Conservation (phyloP, 1,284 basidiomycete species). For the Vanrija sp. region DNA sequence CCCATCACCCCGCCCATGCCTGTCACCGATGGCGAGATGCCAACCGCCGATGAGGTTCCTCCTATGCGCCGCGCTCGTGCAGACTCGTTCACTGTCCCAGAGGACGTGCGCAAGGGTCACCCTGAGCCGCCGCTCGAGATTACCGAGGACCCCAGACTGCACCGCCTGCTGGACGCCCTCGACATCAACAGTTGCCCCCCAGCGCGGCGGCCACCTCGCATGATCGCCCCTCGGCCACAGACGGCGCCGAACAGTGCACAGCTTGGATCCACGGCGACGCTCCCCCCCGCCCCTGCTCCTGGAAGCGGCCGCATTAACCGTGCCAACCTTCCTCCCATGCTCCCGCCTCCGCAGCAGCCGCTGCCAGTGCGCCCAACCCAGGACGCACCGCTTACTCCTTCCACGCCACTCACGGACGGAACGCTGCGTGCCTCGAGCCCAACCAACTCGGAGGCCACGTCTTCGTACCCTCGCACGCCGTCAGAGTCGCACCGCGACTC, state of each 20-base stretch:
- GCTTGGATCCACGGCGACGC: not conserved
- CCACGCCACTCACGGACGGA: conserved; percentile 12
- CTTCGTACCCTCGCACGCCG: conserved; percentile 29
- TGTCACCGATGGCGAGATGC: too few species aligned
- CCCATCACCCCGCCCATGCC: not conserved
- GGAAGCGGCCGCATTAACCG: not conserved
- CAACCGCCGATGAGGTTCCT: too few species aligned
- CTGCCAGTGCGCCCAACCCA: conserved; percentile 8
- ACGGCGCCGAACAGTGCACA: not conserved
- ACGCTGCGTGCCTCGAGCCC: conserved; percentile 21
- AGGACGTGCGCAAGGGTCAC: not conserved
- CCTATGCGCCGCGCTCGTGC: conserved; percentile 15
- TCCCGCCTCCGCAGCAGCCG: conserved; percentile 11
- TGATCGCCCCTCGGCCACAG: not conserved
- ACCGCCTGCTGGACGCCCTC: conserved; percentile 6
- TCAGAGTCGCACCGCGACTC: conserved; percentile 24
- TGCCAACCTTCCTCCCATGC: conserved; percentile 5
- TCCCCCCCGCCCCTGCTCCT: not conserved
- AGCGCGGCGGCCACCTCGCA: not conserved
- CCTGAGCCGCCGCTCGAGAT: not conserved
- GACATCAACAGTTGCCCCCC: conserved; percentile 1
- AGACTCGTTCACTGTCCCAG: conserved; percentile 22
- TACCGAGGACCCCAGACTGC: not conserved
- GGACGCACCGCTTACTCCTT: conserved; percentile 1
- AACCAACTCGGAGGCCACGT: conserved; percentile 32